Base-by-base conservation (phyloP, 192 early-diverging fungal species). In the Gryganskiella cystojenkinii region DNA sequence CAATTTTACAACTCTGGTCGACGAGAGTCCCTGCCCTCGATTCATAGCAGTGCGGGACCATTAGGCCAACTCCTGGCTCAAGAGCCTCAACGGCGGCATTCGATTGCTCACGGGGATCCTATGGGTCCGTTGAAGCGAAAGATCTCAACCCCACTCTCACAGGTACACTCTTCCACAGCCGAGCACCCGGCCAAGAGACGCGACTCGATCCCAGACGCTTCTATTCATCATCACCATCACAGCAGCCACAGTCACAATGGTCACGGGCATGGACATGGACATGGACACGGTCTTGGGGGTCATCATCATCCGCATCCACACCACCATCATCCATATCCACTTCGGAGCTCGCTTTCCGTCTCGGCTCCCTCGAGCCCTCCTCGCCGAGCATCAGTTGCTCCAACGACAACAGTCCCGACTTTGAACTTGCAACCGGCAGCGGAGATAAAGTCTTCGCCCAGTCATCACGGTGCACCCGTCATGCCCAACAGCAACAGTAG, bases 351-450 rank as follows among this genome's bases (percentile, higher is more conserved):
- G n/a, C n/a, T n/a, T n/a, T n/a, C 82, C 43, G 80, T 75, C 64
- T 83, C 82, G 37, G 82, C 82, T 1, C 82, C 82, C 6, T 83
- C 82, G 3, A 78, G 73, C 45, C 82, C 80, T n/a, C 80, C 82
- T 35, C 43, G 69, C 22, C 73, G 60, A 17, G 58, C 64, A 9
- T 68, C 79, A 20, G 50, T 61, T 34, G 74, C 79, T 58, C 33
- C 50, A 37, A 15, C 51, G n/a, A 20, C 45, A 13, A n/a, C 60
- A 3, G 60, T 74, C 17, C 71, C 66, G 8, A 44, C 63, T 46
- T 25, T 64, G 56, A 64, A 67, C 30, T 30, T 72, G 6, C 66
- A 82, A 31, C 70, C 49, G 0, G 33, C 61, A 31, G 53, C 78
- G 31, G 53, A 75, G 70, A 70, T 70, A 60, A 68, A 78, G 65